These are phyloP conservation scores for Phytophthora palmivora DNA, from an alignment of 352 stramenopile species.

Conservation along the genomic window DNA sequence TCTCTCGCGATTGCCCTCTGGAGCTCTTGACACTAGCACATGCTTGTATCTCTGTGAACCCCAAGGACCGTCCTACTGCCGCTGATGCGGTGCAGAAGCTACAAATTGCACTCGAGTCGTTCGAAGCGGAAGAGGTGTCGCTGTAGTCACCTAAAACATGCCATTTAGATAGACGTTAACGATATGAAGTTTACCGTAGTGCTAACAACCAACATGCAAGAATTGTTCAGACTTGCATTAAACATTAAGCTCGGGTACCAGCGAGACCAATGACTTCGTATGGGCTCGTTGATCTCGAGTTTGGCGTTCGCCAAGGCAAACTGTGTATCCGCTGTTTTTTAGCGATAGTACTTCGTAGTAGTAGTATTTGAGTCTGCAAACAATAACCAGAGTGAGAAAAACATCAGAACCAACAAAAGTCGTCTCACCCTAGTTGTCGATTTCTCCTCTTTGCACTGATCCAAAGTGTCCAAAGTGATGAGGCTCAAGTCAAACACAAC, in stretches of 20 bases:
- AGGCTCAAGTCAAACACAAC: too few relatives aligned
- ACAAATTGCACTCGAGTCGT: conserved; percentile 34
- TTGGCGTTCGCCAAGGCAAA: conserved; percentile 32
- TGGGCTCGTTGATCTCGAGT: conserved; percentile 25
- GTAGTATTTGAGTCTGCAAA: conserved; percentile 16
- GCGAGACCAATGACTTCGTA: conserved; percentile 34
- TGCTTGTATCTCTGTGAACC: conserved; percentile 47
- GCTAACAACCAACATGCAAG: conserved; percentile 6
- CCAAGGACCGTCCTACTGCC: conserved; percentile 40
- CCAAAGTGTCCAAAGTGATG: conserved; percentile 36
- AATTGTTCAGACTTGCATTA: conserved; percentile 3
- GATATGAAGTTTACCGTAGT: conserved; percentile 30
- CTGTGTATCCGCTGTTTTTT: conserved; percentile 7
- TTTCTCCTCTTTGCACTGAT: conserved; percentile 23
- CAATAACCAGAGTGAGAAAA: conserved; percentile 21
- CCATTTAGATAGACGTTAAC: conserved; percentile 36
- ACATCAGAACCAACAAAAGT: conserved; percentile 13
- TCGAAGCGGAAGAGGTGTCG: conserved; percentile 41
- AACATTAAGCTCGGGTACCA: conserved; percentile 11
- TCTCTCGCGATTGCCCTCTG: conserved; percentile 35
- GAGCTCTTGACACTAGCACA: conserved; percentile 37
- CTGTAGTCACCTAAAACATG: conserved; percentile 28
- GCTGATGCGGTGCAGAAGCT: conserved; percentile 44
- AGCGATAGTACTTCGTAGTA: too few relatives aligned
- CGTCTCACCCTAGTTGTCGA: conserved; percentile 14